Evolutionary conservation across 345 rosid species (phyloP).

Genomic region (Tarenaya hassleriana): DNA sequence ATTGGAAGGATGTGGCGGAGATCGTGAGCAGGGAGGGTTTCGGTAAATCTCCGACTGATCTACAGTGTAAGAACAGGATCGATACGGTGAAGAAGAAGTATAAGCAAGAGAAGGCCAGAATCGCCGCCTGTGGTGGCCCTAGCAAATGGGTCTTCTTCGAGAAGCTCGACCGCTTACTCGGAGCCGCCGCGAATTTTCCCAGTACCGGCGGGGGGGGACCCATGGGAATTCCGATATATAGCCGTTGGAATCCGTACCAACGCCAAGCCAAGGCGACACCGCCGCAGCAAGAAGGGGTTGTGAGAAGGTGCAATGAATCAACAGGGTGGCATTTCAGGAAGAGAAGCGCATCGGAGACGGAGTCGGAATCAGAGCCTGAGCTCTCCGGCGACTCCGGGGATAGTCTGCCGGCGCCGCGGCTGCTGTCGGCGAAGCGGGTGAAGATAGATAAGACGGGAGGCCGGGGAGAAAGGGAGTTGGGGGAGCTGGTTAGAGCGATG

Average conservation of each 20-base stretch:
- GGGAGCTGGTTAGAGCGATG: conserved; percentile 56
- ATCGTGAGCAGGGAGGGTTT: conserved; percentile 61
- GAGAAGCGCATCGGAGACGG: conserved; percentile 33
- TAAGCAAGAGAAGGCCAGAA: conserved; percentile 66
- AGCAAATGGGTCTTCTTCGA: conserved; percentile 78
- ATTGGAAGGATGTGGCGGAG: conserved; percentile 95
- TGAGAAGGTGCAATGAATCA: conserved; percentile 23
- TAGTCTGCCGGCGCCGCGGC: conserved; percentile 35
- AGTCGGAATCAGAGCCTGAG: conserved; percentile 36
- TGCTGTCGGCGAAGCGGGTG: conserved; percentile 19
- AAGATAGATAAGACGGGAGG: conserved; percentile 25
- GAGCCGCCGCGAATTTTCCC: conserved; percentile 25
- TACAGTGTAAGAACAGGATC: conserved; percentile 93
- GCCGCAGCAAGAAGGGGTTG: conserved; percentile 16
- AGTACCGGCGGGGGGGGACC: conserved; percentile 29
- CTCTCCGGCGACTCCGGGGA: conserved; percentile 36
- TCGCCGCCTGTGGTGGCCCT: conserved; percentile 46
- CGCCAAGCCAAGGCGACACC: conserved; percentile 17
- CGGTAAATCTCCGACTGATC: conserved; percentile 57
- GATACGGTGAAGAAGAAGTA: conserved; percentile 95
- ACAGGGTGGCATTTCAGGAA: conserved; percentile 42
- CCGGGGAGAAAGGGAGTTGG: conserved; percentile 21
- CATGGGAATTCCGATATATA: conserved; percentile 44
- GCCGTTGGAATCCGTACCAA: conserved; percentile 27
- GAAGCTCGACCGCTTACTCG: conserved; percentile 55